phyloP scores from a whole-genome alignment of 805 yeast genomes.

The Candida hungchunana region DNA sequence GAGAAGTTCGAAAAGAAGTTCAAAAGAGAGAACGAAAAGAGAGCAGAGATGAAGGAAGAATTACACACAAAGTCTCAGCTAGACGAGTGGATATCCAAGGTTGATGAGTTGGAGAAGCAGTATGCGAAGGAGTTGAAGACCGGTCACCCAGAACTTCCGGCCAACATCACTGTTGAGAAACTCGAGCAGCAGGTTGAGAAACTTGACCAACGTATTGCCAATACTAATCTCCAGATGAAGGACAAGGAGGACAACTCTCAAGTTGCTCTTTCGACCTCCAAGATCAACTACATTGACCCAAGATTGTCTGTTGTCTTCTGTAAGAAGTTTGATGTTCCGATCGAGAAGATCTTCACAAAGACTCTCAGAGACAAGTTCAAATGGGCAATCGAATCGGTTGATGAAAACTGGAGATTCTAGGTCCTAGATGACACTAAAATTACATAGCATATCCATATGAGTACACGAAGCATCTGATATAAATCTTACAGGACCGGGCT shows the following conservation, averaged over 20 bases:
- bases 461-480: too few relatives aligned
- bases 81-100: slow-evolving; percentile 52
- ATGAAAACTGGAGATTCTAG: slow-evolving; percentile 80
- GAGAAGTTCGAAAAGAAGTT: slow-evolving; percentile 65
- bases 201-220: slow-evolving; percentile 64
- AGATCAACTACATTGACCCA: slow-evolving; percentile 94
- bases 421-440: too few relatives aligned
- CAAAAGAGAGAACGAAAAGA: slow-evolving; percentile 73
- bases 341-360: slow-evolving; percentile 87
- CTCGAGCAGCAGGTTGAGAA: slow-evolving; percentile 66
- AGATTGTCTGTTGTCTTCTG: slow-evolving; percentile 85
- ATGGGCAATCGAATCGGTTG: slow-evolving; percentile 94
- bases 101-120: slow-evolving; percentile 46
- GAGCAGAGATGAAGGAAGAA: slow-evolving; percentile 51
- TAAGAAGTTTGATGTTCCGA: slow-evolving; percentile 81
- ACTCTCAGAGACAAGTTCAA: slow-evolving; percentile 87
- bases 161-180: slow-evolving; percentile 53
- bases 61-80: slow-evolving; percentile 51
- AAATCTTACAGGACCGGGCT: too few relatives aligned
- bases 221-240: slow-evolving; percentile 68
- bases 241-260: slow-evolving; percentile 94
- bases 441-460: too few relatives aligned
- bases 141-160: slow-evolving; percentile 53
- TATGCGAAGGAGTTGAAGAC: slow-evolving; percentile 55
- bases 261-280: slow-evolving; percentile 89